Conservation (phyloP, 2,329 filamentous ascomycete species). For the Cladorrhinum sp. region DNA sequence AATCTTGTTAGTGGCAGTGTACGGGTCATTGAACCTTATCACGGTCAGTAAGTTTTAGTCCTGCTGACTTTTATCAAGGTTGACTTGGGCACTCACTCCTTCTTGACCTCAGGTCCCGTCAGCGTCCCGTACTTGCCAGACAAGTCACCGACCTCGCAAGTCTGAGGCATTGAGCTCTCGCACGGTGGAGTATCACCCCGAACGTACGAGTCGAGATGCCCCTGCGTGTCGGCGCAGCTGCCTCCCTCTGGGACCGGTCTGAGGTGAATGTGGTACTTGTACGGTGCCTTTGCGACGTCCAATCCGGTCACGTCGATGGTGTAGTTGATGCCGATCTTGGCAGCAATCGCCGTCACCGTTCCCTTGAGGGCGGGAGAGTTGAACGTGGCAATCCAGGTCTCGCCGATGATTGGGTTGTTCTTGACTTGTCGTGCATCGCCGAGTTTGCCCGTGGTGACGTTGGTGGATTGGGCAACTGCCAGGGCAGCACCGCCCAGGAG, state of each 20-base stretch:
- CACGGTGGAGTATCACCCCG: slow-evolving; percentile 50
- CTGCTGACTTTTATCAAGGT: background rate
- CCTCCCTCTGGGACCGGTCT: slow-evolving; percentile 49
- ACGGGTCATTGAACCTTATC: slow-evolving; percentile 40
- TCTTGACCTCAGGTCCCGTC: slow-evolving; percentile 24
- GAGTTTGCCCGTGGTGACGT: slow-evolving; percentile 24
- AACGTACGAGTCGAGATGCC: slow-evolving; percentile 55
- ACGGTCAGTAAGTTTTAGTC: background rate
- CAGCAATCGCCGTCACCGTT: slow-evolving; percentile 23
- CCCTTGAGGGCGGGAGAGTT: slow-evolving; percentile 24
- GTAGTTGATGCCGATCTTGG: slow-evolving; percentile 26
- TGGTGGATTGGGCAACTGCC: slow-evolving; percentile 15
- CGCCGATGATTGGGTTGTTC: slow-evolving; percentile 28
- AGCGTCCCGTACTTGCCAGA: slow-evolving; percentile 57
- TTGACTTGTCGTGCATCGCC: slow-evolving; percentile 25
- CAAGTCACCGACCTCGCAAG: slow-evolving; percentile 60
- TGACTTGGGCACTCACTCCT: slow-evolving; percentile 24
- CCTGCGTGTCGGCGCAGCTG: slow-evolving; percentile 53
- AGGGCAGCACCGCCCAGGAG: slow-evolving; percentile 20
- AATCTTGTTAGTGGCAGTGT: slow-evolving; percentile 38
- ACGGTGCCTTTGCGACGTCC: slow-evolving; percentile 24
- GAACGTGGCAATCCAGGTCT: slow-evolving; percentile 25
- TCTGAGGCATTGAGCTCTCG: slow-evolving; percentile 44
- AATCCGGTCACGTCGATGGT: slow-evolving; percentile 26
- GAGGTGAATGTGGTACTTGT: slow-evolving; percentile 55